phyloP scores from a whole-genome alignment of 2,329 filamentous ascomycete genomes.

The Fusarium decemcellulare region DNA sequence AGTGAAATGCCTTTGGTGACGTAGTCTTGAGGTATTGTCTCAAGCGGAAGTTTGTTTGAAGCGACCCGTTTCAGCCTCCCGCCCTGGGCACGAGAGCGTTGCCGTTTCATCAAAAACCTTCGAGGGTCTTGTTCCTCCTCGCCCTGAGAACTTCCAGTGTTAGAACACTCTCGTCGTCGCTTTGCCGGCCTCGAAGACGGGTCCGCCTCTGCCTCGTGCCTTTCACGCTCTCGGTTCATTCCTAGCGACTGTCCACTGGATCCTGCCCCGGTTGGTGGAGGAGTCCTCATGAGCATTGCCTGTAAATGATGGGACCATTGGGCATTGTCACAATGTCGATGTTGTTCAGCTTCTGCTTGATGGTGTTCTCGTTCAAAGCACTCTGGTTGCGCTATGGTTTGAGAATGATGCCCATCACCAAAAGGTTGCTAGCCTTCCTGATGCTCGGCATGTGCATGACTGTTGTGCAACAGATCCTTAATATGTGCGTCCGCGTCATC shows the following conservation, averaged over 20 bases:
- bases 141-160: conserved; percentile 3
- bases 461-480: conserved; percentile 32
- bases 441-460: conserved; percentile 18
- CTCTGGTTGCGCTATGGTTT: conserved; percentile 8
- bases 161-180: conserved; percentile 21
- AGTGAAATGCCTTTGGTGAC: conserved; percentile 32
- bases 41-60: conserved; percentile 45
- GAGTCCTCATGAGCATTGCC: conserved; percentile 34
- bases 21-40: conserved; percentile 39
- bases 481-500: conserved; percentile 23
- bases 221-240: not conserved
- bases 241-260: not conserved
- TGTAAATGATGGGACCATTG: conserved; percentile 39
- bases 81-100: conserved; percentile 30
- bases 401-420: conserved; percentile 6
- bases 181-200: conserved; percentile 13
- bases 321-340: conserved; percentile 2
- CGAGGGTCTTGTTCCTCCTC: conserved; percentile 34
- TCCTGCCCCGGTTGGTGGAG: conserved; percentile 23
- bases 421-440: conserved; percentile 43
- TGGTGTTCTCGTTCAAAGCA: conserved; percentile 6
- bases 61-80: conserved; percentile 38
- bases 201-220: not conserved
- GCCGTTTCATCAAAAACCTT: conserved; percentile 38
- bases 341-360: conserved; percentile 3